These are phyloP conservation scores for Flaveria floridana DNA, from an alignment of 140 eudicot species.

Conservation along the genomic window DNA sequence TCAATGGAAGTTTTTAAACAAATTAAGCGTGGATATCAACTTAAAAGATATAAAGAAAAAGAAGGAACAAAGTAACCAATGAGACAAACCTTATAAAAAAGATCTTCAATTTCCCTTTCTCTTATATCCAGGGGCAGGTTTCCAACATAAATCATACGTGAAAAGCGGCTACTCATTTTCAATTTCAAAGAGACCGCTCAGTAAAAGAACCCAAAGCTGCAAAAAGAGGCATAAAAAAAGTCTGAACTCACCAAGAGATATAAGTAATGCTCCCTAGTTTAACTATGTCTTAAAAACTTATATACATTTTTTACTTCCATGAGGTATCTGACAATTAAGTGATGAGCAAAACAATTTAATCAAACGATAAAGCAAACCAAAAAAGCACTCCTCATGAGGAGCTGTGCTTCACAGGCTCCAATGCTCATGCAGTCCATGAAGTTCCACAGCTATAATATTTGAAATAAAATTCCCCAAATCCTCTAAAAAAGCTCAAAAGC, in stretches of 20 bases:
- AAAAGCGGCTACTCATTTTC: conserved; percentile 89
- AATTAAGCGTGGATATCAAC: not conserved
- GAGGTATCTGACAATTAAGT: conserved; percentile 32
- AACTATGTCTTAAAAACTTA: conserved; percentile 17
- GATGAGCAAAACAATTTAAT: conserved; percentile 27
- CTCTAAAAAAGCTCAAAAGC: conserved; percentile 54
- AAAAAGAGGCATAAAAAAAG: conserved; percentile 4
- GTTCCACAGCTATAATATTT: conserved; percentile 40
- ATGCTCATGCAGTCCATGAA: conserved; percentile 42
- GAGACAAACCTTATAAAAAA: conserved; percentile 78
- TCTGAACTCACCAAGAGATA: conserved; percentile 13
- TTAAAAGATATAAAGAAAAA: not conserved
- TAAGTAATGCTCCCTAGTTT: not conserved
- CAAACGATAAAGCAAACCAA: conserved; percentile 91
- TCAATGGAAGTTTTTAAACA: not conserved
- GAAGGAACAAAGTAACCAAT: not conserved
- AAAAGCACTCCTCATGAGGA: conserved; percentile 86
- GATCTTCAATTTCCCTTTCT: conserved; percentile 84
- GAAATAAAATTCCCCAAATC: conserved; percentile 34
- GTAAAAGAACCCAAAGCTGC: conserved; percentile 34
- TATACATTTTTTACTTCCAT: conserved; percentile 29
- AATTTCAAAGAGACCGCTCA: conserved; percentile 19
- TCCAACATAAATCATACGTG: conserved; percentile 92
- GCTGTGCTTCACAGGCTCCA: conserved; percentile 98
- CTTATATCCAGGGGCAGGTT: conserved; percentile 86